Evolutionary conservation across 1,139 yeast species (phyloP).

Genomic region (Geotrichum macrosporum): DNA sequence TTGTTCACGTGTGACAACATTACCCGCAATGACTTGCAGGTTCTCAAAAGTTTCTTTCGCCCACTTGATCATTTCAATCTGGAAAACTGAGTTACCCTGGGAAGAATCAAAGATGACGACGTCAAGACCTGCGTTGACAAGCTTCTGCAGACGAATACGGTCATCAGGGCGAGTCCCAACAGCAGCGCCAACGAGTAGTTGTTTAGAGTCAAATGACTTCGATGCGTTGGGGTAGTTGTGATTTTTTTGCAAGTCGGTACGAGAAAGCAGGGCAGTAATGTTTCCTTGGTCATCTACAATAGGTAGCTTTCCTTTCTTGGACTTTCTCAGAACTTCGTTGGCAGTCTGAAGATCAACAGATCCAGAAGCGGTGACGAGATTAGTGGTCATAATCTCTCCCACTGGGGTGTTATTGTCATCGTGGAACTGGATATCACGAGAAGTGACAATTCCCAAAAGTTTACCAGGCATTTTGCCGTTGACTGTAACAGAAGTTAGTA

Average conservation of each 20-base stretch:
- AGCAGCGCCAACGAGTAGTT: slow-evolving; percentile 97
- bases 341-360: slow-evolving; percentile 79
- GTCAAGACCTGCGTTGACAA: slow-evolving; percentile 95
- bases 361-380: slow-evolving; percentile 65
- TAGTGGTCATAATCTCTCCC: slow-evolving; percentile 83
- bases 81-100: slow-evolving; percentile 96
- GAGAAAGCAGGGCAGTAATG: slow-evolving; percentile 81
- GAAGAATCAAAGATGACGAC: slow-evolving; percentile 94
- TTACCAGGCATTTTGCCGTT: slow-evolving; percentile 84
- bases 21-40: slow-evolving; percentile 91
- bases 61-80: slow-evolving; percentile 88
- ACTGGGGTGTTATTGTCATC: slow-evolving; percentile 63
- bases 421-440: slow-evolving; percentile 95
- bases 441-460: slow-evolving; percentile 89
- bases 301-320: slow-evolving; percentile 97
- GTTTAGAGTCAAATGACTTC: slow-evolving; percentile 88
- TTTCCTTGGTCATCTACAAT: slow-evolving; percentile 74
- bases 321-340: slow-evolving; percentile 80
- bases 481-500: slow-evolving; percentile 50
- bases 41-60: slow-evolving; percentile 76
- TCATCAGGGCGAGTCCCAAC: slow-evolving; percentile 92
- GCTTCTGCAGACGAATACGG: slow-evolving; percentile 72
- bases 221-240: slow-evolving; percentile 92
- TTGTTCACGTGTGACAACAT: slow-evolving; percentile 98
- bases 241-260: slow-evolving; percentile 96